Base-by-base conservation (phyloP, 2,329 filamentous ascomycete genomes). In the Exophiala sp. region DNA sequence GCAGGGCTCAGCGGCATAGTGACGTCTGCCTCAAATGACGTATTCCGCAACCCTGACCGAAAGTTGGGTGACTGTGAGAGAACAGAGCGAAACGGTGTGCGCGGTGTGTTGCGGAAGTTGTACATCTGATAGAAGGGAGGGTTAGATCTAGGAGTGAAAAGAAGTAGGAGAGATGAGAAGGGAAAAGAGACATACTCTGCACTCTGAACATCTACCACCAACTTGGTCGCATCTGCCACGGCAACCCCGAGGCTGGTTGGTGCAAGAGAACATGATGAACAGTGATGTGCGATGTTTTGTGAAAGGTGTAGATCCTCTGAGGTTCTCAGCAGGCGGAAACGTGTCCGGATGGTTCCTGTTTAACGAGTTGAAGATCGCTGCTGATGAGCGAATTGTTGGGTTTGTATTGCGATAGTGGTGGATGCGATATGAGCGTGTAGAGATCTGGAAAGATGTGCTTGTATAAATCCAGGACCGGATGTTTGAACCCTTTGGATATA, bases 191-290 rank as follows among this genome's bases (percentile, higher is more conserved):
- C 73, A 57, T 71, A 76, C 74, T 58, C 71, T 65, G 58, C 74
- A 76, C 60, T 75, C 73, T 34, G 67, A 58, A 62, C 74, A 76
- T 62, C 73, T 75, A 33, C 66, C 69, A 45, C 73, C 73, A 46
- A 67, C 62, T 35, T 66, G 65, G 60, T 75, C 75, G 55, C 69
- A 72, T 54, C 74, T 73, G 57, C 74, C 73, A 52, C 74, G 72
- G 66, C 74, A 76, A 43, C 74, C 74, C 47, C 74, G 72, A 51
- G 73, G 71, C 53, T 75, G 74, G 60, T 76, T 76, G 53, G 68
- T 68, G 66, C 74, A 76, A 29, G 74, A 76, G 66, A 70, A 76
- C 74, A 76, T 76, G 50, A 40, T 68, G 52, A 21, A 10, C 38
- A 20, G 24, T 18, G 12, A 24, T 32, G 16, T 52, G 50, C 9